A percentile compares a stretch with the other conserved stretches of the same genome.
phyloP scores from a whole-genome alignment of 352 stramenopile genomes.

The Thalassiosira oceanica region DNA sequence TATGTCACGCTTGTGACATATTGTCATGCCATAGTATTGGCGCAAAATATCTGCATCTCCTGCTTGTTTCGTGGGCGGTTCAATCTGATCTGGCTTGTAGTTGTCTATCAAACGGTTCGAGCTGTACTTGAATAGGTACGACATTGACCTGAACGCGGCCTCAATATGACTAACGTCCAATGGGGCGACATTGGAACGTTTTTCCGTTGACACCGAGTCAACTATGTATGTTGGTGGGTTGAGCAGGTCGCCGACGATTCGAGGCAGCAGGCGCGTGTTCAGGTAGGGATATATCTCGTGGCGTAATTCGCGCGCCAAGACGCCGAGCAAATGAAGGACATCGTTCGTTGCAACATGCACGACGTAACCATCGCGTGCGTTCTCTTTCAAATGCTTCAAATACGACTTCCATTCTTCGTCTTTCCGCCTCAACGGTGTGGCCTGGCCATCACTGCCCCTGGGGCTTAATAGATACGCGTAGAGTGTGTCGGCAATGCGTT shows the following conservation, averaged over 20 bases:
- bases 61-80: constrained; percentile 17
- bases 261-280: constrained; percentile 61
- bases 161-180: constrained; percentile 78
- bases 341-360: constrained; percentile 76
- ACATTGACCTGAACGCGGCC: constrained; percentile 70
- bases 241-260: constrained; percentile 75
- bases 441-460: neutral
- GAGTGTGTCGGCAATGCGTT: constrained; percentile 69
- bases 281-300: constrained; percentile 78
- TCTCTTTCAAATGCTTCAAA: constrained; percentile 13
- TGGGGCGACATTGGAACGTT: constrained; percentile 35
- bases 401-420: constrained; percentile 31
- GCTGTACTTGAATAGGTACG: constrained; percentile 80
- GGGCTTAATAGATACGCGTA: constrained; percentile 62
- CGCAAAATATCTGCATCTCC: constrained; percentile 69
- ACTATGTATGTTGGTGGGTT: constrained; percentile 48
- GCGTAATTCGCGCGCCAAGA: constrained; percentile 75
- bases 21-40: constrained; percentile 75
- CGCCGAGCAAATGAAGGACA: constrained; percentile 74
- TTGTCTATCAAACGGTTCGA: constrained; percentile 55
- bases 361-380: constrained; percentile 42
- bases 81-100: neutral
- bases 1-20: constrained; percentile 72
- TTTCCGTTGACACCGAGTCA: constrained; percentile 28
- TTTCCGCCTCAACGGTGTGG: constrained; percentile 8